A percentile compares a stretch with the other conserved stretches of the same genome.
Evolutionary conservation across 2,329 filamentous ascomycete genomes (phyloP).

Genomic region (Phialophora tarda): DNA sequence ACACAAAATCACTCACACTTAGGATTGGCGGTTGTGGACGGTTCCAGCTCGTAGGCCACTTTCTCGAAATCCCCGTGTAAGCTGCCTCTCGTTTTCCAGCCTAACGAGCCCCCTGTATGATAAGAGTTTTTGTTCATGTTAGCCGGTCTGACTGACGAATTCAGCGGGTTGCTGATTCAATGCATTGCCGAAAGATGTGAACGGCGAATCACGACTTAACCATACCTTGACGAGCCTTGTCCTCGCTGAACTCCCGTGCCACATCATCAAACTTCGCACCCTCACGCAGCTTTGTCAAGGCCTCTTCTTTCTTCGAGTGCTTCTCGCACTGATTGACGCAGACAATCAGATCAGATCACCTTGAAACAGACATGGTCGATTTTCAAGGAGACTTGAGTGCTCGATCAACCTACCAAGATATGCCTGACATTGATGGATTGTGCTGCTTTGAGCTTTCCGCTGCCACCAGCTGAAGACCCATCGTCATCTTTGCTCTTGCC

Average conservation of each 20-base stretch:
- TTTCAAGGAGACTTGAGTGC: neutral
- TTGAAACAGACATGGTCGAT: constrained; percentile 3
- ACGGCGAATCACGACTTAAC: constrained; percentile 4
- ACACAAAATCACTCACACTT: constrained; percentile 46
- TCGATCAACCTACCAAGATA: constrained; percentile 58
- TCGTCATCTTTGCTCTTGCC: constrained; percentile 50
- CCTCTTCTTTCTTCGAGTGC: constrained; percentile 69
- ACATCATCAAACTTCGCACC: constrained; percentile 70
- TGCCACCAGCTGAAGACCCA: constrained; percentile 40
- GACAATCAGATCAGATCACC: constrained; percentile 5
- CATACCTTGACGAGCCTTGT: constrained; percentile 65
- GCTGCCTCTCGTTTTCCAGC: constrained; percentile 66
- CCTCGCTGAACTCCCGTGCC: constrained; percentile 67
- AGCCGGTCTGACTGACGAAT: constrained; percentile 18
- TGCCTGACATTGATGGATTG: constrained; percentile 69
- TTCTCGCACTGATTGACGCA: constrained; percentile 60
- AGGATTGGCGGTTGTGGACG: constrained; percentile 65
- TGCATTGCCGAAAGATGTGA: constrained; percentile 9
- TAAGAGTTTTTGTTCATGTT: constrained; percentile 23
- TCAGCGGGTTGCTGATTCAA: constrained; percentile 11
- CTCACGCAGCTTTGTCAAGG: constrained; percentile 63
- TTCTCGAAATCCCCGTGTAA: constrained; percentile 66
- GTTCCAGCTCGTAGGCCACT: constrained; percentile 66
- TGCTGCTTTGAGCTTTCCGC: constrained; percentile 59
- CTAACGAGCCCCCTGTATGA: constrained; percentile 62